Base-by-base conservation (phyloP, 2,329 filamentous ascomycete genomes). In the Dactylellina drechsleri region DNA sequence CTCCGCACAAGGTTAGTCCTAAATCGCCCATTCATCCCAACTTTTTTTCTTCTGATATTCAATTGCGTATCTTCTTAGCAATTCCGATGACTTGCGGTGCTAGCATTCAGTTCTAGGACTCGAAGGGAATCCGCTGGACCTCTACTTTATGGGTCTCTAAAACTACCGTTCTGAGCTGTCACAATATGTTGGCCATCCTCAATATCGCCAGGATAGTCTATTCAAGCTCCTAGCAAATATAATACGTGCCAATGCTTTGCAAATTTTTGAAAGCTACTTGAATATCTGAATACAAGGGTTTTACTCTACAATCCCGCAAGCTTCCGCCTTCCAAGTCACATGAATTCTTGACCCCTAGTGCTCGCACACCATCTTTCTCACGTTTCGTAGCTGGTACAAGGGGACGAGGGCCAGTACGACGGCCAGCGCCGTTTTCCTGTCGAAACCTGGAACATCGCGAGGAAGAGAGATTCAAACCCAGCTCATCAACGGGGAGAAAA, bases 251-350 rank as follows among this genome's bases (percentile, higher is more conserved):
- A 36, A 36, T 49, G 52, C 61, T 40, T 40, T 66, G 41, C 52
- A 57, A 66, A 57, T 40, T 28, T 41, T 54, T 52, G n/a, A 52
- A 52, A 20, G n/a, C 57, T 18, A n/a, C 23, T 47, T 18, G 16
- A 56, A 45, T 26, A 45, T 54, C 31, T 65, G 56, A 60, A 53
- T 56, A 53, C 54, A 47, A 7, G 31, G 31, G 31, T 57, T 52
- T 66, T 66, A 36, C 54, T 66, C 60, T 60, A 72, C 66, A 72
- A 72, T 72, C 60, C 67, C 67, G 67, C 67, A 72, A 60, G 60
- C 67, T 65, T 72, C 67, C 67, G 67, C 67, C 47, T 36, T 65
- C 31, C 47, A 59, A 72, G 67, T 72, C 67, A 72, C 67, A 72
- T 72, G 67, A 72, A 72, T 72, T 49, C 60, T 23, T 49, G 20